Conservation (phyloP, 2,329 filamentous ascomycete species). For the Pseudocercospora macadamiae region DNA sequence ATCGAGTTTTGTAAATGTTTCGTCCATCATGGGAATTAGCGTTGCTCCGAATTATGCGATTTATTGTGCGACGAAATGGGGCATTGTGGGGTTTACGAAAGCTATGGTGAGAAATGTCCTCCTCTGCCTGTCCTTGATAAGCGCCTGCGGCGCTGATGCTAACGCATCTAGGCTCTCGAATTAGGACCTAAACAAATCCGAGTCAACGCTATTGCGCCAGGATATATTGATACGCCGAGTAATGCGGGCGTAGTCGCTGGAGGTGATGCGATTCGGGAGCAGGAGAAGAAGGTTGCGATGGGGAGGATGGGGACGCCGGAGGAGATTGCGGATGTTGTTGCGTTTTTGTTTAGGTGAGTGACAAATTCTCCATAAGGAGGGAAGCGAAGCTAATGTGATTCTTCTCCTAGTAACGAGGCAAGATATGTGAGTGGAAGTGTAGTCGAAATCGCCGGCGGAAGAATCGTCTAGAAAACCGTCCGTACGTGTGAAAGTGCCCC, state of each 20-base stretch:
- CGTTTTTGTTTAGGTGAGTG: conserved; percentile 48
- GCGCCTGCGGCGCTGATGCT: too few relatives aligned
- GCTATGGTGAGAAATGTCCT: conserved; percentile 44
- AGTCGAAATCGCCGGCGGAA: conserved; percentile 53
- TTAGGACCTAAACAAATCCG: conserved; percentile 39
- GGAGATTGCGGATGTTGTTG: conserved; percentile 55
- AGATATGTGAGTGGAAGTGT: conserved; percentile 54
- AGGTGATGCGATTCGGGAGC: conserved; percentile 46
- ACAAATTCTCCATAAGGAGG: not conserved
- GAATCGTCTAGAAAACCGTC: too few relatives aligned
- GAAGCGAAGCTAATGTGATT: not conserved
- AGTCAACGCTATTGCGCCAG: conserved; percentile 45
- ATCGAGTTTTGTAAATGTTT: conserved; percentile 45
- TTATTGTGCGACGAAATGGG: conserved; percentile 50
- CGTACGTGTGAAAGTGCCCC: too few relatives aligned
- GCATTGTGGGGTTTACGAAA: conserved; percentile 51
- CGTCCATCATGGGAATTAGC: conserved; percentile 43
- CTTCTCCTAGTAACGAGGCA: conserved; percentile 40
- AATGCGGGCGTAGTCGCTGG: conserved; percentile 56
- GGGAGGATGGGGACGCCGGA: conserved; percentile 49
- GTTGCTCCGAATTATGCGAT: conserved; percentile 44
- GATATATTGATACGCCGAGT: conserved; percentile 52
- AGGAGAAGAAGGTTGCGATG: conserved; percentile 45
- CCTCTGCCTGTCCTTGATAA: too few relatives aligned
- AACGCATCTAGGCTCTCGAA: not conserved